These are phyloP conservation scores for Tetrahymena thermophila DNA, from an alignment of 73 alveolate genomes.

Conservation along the genomic window DNA sequence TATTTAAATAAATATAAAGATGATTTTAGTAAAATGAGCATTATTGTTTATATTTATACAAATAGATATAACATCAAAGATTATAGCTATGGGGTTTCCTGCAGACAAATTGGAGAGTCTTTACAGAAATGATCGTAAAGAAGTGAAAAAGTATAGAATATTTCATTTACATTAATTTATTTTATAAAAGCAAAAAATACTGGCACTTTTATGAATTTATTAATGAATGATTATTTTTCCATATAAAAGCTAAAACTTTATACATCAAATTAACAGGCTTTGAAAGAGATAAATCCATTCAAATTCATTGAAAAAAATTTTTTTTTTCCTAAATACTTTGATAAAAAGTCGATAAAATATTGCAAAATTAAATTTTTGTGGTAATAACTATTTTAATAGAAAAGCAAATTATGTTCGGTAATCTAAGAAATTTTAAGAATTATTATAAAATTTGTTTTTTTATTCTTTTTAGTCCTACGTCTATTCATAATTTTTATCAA, in stretches of 20 bases:
- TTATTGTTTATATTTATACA: not conserved
- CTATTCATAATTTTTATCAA: not conserved
- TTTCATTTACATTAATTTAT: not conserved
- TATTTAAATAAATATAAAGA: not conserved
- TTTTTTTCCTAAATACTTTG: not conserved
- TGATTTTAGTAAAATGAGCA: not conserved
- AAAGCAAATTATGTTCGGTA: not conserved
- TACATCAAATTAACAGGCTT: not conserved
- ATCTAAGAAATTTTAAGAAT: too few species aligned
- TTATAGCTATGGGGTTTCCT: conserved; percentile 94
- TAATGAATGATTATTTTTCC: too few species aligned
- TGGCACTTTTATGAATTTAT: too few species aligned
- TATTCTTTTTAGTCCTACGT: not conserved
- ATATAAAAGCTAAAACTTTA: too few species aligned
- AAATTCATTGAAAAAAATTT: too few species aligned
- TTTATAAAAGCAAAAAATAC: not conserved
- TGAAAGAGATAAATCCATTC: not conserved
- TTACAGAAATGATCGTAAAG: conserved; percentile 65
- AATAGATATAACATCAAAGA: conserved; percentile 58
- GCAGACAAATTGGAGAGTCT: conserved; percentile 69
- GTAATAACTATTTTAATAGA: not conserved
- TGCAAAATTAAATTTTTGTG: not conserved
- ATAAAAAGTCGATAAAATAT: not conserved
- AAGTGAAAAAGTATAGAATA: conserved; percentile 28
- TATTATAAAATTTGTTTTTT: too few species aligned